Conservation (phyloP, 495 filamentous ascomycete genomes). For the Hypoxylon perforatum region DNA sequence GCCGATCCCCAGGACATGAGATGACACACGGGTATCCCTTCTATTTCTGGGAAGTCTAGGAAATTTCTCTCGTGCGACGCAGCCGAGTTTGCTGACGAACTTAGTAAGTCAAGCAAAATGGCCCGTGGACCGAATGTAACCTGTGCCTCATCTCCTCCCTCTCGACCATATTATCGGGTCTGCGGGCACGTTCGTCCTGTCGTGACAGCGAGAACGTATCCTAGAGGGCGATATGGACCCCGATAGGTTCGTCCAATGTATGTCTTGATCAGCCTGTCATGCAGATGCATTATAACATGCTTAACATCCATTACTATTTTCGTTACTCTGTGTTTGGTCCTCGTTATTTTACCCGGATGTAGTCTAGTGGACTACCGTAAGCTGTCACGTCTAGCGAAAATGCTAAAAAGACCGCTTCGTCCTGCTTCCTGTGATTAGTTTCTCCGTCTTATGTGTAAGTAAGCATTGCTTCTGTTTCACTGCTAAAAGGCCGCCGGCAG, state of each 20-base stretch:
- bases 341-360: constrained; percentile 30
- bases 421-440: constrained; percentile 8
- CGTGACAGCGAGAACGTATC: not conserved
- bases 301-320: not conserved
- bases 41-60: too few relatives aligned
- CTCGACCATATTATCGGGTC: not conserved
- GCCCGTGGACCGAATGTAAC: not conserved
- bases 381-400: constrained; percentile 6
- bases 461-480: not conserved
- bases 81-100: too few relatives aligned
- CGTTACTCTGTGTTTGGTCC: not conserved
- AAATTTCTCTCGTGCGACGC: too few relatives aligned
- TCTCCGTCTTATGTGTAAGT: constrained; percentile 8
- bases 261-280: not conserved
- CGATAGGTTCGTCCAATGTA: not conserved
- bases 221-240: not conserved
- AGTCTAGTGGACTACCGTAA: constrained; percentile 19
- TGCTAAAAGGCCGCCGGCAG: not conserved
- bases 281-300: not conserved
- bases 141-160: constrained; percentile 11
- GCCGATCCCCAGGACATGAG: not conserved
- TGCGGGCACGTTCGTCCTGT: not conserved
- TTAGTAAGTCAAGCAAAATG: not conserved
- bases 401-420: constrained; percentile 3
- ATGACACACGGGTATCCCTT: too few relatives aligned